phyloP scores from a whole-genome alignment of 2,329 filamentous ascomycete genomes.

The Claviceps capensis region DNA sequence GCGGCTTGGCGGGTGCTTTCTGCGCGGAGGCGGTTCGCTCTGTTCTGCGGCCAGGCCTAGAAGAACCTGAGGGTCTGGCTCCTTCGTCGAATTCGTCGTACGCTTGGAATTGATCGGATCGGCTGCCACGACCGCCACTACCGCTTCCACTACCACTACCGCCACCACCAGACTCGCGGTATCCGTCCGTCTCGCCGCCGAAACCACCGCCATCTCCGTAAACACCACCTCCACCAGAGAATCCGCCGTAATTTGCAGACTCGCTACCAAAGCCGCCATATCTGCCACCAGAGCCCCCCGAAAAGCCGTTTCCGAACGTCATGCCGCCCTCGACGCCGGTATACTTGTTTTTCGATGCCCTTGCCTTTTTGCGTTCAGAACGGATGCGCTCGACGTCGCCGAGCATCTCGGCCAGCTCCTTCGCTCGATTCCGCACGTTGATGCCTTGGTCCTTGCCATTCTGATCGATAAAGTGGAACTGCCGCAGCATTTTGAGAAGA shows the following conservation, averaged over 20 bases:
- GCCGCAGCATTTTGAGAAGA: constrained; percentile 91
- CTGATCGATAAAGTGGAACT: constrained; percentile 92
- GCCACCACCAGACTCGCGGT: constrained; percentile 88
- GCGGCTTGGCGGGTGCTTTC: constrained; percentile 42
- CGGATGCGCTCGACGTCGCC: constrained; percentile 83
- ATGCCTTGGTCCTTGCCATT: constrained; percentile 98
- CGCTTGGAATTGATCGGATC: constrained; percentile 76
- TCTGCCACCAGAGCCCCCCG: constrained; percentile 33
- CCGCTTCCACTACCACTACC: constrained; percentile 46
- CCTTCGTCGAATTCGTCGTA: constrained; percentile 94
- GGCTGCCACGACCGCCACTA: constrained; percentile 38
- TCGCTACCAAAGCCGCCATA: constrained; percentile 92
- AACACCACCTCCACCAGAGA: constrained; percentile 57
- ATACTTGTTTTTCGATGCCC: constrained; percentile 85
- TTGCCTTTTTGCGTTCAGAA: constrained; percentile 75
- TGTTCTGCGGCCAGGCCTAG: constrained; percentile 25
- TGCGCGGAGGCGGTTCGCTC: constrained; percentile 18
- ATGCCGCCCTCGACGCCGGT: constrained; percentile 80
- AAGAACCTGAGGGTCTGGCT: constrained; percentile 29
- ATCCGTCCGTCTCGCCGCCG: constrained; percentile 53
- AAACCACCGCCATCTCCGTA: constrained; percentile 92
- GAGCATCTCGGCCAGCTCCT: constrained; percentile 88
- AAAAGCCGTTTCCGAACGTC: constrained; percentile 43
- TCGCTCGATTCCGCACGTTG: constrained; percentile 92
- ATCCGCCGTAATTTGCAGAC: constrained; percentile 56